Percentiles rank a stretch among this genome's conserved stretches.
phyloP scores from a whole-genome alignment of 768 basidiomycete genomes.

The Fomitopsis pulvina region DNA sequence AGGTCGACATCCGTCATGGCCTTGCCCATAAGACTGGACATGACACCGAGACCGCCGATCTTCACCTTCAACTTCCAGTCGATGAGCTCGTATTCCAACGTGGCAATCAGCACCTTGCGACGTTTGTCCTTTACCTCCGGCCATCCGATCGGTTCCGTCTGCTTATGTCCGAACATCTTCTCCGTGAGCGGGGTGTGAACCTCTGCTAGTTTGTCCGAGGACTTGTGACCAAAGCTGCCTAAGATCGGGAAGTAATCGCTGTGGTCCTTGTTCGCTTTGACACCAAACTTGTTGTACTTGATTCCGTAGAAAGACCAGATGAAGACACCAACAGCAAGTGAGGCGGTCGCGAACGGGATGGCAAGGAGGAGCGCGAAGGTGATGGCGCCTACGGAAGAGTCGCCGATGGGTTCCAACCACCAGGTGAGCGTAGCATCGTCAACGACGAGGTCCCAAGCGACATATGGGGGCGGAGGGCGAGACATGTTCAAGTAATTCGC shows the following conservation, averaged over 20 bases:
- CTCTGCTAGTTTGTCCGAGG: slow-evolving; percentile 68
- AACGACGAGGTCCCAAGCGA: slow-evolving; percentile 81
- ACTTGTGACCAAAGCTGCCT: slow-evolving; percentile 55
- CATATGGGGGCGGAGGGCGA: slow-evolving; percentile 79
- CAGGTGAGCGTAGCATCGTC: slow-evolving; percentile 74
- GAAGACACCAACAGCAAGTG: slow-evolving; percentile 78
- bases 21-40: slow-evolving; percentile 97
- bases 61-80: slow-evolving; percentile 98
- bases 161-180: slow-evolving; percentile 63
- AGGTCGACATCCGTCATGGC: slow-evolving; percentile 97
- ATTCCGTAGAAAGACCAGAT: slow-evolving; percentile 97
- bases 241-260: slow-evolving; percentile 88
- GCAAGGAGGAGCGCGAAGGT: slow-evolving; percentile 80
- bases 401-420: slow-evolving; percentile 76
- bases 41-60: slow-evolving; percentile 95
- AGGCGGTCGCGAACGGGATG: slow-evolving; percentile 82
- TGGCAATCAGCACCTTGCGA: slow-evolving; percentile 85
- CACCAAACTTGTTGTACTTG: slow-evolving; percentile 88
- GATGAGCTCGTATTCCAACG: slow-evolving; percentile 92
- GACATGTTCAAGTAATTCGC: slow-evolving; percentile 91
- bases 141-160: slow-evolving; percentile 87
- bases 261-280: slow-evolving; percentile 61
- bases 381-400: slow-evolving; percentile 74
- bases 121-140: slow-evolving; percentile 90
- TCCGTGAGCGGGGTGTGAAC: slow-evolving; percentile 49